phyloP scores from a whole-genome alignment of 2,329 filamentous ascomycete species.

The Sporothrix luriei region DNA sequence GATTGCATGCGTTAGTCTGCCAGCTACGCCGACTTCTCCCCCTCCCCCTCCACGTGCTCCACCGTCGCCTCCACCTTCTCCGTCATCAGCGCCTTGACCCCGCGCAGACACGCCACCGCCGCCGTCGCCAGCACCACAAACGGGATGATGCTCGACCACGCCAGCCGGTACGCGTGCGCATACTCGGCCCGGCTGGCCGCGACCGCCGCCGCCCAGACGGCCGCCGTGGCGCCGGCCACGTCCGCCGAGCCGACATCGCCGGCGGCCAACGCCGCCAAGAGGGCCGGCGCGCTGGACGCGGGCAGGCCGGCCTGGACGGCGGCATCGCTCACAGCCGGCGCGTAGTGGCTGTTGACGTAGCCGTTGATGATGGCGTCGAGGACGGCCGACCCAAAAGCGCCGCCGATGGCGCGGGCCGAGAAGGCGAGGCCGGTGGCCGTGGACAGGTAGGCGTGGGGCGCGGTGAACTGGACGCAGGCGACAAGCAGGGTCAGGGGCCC shows the following conservation, averaged over 20 bases:
- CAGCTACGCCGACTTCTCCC: not conserved
- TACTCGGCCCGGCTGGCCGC: slow-evolving; percentile 51
- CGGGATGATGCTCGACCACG: slow-evolving; percentile 55
- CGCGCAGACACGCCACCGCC: slow-evolving; percentile 49
- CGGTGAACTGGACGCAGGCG: slow-evolving; percentile 56
- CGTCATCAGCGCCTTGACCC: slow-evolving; percentile 56
- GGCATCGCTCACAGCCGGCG: slow-evolving; percentile 45
- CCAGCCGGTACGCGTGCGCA: slow-evolving; percentile 52
- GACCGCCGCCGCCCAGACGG: slow-evolving; percentile 46
- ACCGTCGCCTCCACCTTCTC: slow-evolving; percentile 58
- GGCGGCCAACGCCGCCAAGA: slow-evolving; percentile 47
- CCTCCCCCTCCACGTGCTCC: slow-evolving; percentile 42
- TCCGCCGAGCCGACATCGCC: slow-evolving; percentile 41
- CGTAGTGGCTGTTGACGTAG: slow-evolving; percentile 48
- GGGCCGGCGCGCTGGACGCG: slow-evolving; percentile 42
- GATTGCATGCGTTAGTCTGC: no score
- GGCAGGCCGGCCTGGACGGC: slow-evolving; percentile 51
- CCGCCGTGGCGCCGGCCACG: slow-evolving; percentile 45
- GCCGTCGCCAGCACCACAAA: slow-evolving; percentile 55
- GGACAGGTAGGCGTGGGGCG: slow-evolving; percentile 55
- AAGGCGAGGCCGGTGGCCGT: slow-evolving; percentile 58
- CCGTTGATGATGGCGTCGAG: slow-evolving; percentile 56
- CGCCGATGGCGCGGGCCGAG: slow-evolving; percentile 56
- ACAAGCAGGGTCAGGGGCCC: slow-evolving; percentile 55
- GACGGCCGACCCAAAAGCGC: slow-evolving; percentile 56